Evolutionary conservation across 495 filamentous ascomycete genomes (phyloP).

Genomic region (Annulohypoxylon nitens): DNA sequence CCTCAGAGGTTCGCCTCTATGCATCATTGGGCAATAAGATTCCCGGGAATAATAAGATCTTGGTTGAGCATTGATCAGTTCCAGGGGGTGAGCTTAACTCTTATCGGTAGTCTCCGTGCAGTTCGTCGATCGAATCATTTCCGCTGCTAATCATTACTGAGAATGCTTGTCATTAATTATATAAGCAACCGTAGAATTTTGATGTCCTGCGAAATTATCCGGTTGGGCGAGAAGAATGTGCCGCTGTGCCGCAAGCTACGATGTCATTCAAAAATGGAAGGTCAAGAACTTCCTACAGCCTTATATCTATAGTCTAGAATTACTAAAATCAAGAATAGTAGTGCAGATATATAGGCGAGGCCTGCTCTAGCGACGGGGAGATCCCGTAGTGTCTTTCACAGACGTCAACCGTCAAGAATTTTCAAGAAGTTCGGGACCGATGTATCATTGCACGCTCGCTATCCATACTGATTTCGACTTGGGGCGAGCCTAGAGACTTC

Average conservation of each 20-base stretch:
- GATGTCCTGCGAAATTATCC: neutral
- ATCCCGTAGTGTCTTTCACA: neutral
- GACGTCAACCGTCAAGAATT: neutral
- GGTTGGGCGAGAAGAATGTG: neutral
- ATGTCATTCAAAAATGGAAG: neutral
- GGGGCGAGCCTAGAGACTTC: neutral
- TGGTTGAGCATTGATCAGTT: conserved; percentile 20
- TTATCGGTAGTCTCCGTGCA: conserved; percentile 6
- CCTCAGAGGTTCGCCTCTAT: neutral
- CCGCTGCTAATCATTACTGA: neutral
- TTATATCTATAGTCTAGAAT: neutral
- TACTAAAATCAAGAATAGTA: neutral
- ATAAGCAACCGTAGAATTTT: neutral
- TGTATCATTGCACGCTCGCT: neutral
- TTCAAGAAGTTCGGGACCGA: conserved; percentile 1
- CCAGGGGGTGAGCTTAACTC: neutral
- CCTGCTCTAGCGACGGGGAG: conserved; percentile 7
- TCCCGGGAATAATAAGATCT: conserved; percentile 22
- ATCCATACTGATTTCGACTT: neutral
- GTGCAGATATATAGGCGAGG: neutral
- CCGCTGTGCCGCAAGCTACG: neutral
- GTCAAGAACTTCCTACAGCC: neutral
- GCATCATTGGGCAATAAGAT: neutral
- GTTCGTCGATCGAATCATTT: conserved; percentile 21
- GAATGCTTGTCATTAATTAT: conserved; percentile 1